Percentiles rank a stretch among this genome's conserved stretches.
phyloP scores from a whole-genome alignment of 495 filamentous ascomycete species.

The Hypoxylon intermedium region DNA sequence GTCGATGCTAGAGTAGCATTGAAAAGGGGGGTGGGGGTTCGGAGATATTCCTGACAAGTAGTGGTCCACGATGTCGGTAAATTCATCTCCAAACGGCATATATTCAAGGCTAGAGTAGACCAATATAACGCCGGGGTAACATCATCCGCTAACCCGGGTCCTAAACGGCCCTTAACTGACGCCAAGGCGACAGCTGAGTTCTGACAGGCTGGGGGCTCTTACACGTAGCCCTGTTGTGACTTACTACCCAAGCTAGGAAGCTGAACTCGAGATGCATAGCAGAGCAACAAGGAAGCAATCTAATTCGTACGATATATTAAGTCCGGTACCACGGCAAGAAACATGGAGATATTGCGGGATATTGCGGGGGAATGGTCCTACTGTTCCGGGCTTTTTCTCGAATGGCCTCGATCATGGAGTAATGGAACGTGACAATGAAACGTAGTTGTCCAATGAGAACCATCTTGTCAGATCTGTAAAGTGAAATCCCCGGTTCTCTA shows the following conservation, averaged over 20 bases:
- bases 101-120: not conserved
- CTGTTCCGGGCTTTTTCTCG: conserved; percentile 27
- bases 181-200: conserved; percentile 27
- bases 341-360: conserved; percentile 24
- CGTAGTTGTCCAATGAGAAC: conserved; percentile 14
- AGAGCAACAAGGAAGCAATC: conserved; percentile 5
- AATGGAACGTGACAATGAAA: conserved; percentile 36
- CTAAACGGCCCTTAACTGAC: conserved; percentile 9
- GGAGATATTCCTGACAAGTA: not conserved
- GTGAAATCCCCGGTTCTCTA: conserved; percentile 24
- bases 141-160: conserved; percentile 28
- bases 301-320: conserved; percentile 3
- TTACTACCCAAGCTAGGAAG: conserved; percentile 16
- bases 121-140: not conserved
- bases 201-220: conserved; percentile 16
- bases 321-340: conserved; percentile 8
- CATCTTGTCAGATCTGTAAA: not conserved
- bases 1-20: not conserved
- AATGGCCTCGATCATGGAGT: conserved; percentile 27
- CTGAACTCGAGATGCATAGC: conserved; percentile 9
- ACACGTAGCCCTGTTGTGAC: conserved; percentile 12
- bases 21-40: too few species aligned
- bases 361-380: conserved; percentile 20
- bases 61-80: conserved; percentile 1
- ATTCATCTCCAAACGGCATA: not conserved